A percentile compares a stretch with the other conserved stretches of the same genome.
phyloP scores from a whole-genome alignment of 345 rosid genomes.

The Litchi chinensis region DNA sequence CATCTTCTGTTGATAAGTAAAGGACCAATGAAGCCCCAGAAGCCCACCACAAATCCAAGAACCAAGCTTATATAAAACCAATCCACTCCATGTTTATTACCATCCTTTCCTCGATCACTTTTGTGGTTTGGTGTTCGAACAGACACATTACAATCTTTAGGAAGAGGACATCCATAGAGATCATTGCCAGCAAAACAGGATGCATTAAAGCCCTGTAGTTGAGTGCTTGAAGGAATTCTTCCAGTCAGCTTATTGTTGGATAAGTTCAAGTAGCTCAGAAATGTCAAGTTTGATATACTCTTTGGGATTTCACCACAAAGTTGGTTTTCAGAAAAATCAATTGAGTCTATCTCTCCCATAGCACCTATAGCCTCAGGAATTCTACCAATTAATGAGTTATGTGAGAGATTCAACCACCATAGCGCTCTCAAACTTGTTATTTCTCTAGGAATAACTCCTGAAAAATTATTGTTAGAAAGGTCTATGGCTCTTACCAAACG shows the following conservation, averaged over 20 bases:
- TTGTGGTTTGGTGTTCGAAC: too few relatives aligned
- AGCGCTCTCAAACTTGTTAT: conserved; percentile 10
- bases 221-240: neutral
- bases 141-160: neutral
- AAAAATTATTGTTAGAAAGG: conserved; percentile 25
- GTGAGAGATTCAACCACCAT: conserved; percentile 25
- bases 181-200: neutral
- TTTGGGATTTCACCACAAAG: conserved; percentile 26
- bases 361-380: conserved; percentile 27
- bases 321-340: conserved; percentile 27
- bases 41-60: neutral
- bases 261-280: neutral
- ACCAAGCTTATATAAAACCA: neutral
- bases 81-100: neutral
- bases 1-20: neutral
- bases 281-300: neutral
- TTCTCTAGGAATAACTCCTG: conserved; percentile 15
- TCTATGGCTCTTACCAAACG: conserved; percentile 19
- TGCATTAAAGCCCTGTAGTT: neutral
- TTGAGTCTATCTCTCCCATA: conserved; percentile 21
- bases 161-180: neutral
- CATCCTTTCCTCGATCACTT: too few relatives aligned
- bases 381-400: conserved; percentile 14
- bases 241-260: neutral
- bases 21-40: neutral